Evolutionary conservation across 257 asterid genomes (phyloP).

Genomic region (Ajuga chamaepitys): DNA sequence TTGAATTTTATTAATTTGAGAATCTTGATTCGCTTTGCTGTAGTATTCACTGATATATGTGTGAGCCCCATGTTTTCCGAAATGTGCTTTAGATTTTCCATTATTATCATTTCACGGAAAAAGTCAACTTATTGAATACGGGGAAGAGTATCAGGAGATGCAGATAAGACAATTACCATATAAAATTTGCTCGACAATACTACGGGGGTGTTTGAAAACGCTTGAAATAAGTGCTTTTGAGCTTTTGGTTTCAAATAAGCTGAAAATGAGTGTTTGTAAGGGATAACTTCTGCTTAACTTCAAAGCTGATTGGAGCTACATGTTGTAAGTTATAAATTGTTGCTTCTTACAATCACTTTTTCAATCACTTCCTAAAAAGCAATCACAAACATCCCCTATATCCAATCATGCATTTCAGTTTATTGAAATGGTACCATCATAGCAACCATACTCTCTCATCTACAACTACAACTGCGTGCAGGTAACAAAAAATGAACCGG

Average conservation of each 20-base stretch:
- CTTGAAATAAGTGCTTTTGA: too few relatives aligned
- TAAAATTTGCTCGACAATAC: not conserved
- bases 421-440: not conserved
- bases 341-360: too few relatives aligned
- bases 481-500: slow-evolving; percentile 65
- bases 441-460: not conserved
- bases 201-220: too few relatives aligned
- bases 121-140: not conserved
- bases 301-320: too few relatives aligned
- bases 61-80: too few relatives aligned
- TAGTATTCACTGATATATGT: not conserved
- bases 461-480: slow-evolving; percentile 25
- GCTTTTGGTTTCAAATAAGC: too few relatives aligned
- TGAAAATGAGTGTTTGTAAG: too few relatives aligned
- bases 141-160: not conserved
- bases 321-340: too few relatives aligned
- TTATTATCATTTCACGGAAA: not conserved
- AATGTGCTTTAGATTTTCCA: too few relatives aligned
- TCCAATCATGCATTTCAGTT: not conserved
- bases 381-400: too few relatives aligned
- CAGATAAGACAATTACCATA: not conserved
- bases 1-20: not conserved
- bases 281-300: too few relatives aligned
- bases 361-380: too few relatives aligned
- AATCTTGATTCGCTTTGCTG: not conserved